A percentile compares a stretch with the other conserved stretches of the same genome.
Evolutionary conservation across 2,329 filamentous ascomycete species (phyloP).

Genomic region (Phaeosphaeriaceae sp.): DNA sequence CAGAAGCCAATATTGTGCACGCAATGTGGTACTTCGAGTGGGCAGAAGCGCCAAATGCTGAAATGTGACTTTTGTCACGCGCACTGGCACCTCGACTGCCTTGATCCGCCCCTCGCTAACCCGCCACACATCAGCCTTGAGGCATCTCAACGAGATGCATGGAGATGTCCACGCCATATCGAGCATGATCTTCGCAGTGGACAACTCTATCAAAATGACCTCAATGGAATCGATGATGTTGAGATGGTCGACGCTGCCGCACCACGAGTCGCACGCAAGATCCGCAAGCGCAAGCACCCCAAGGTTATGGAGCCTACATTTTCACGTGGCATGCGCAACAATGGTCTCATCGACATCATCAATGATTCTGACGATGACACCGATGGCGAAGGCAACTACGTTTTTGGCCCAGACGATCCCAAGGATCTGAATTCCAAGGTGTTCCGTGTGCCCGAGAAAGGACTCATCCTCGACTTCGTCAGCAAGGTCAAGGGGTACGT

Average conservation of each 20-base stretch:
- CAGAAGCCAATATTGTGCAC: conserved; percentile 81
- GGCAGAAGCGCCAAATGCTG: conserved; percentile 75
- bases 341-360: conserved; percentile 56
- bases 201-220: conserved; percentile 40
- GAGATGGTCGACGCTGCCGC: conserved; percentile 39
- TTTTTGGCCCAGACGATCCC: conserved; percentile 52
- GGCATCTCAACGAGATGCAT: conserved; percentile 70
- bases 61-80: conserved; percentile 84
- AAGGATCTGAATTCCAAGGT: conserved; percentile 49
- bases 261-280: conserved; percentile 47
- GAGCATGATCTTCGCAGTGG: conserved; percentile 71
- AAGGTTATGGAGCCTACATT: conserved; percentile 57
- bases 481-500: conserved; percentile 61
- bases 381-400: conserved; percentile 51
- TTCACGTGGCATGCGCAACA: conserved; percentile 67
- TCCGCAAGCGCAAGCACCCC: conserved; percentile 60
- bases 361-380: conserved; percentile 54
- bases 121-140: conserved; percentile 67
- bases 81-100: conserved; percentile 91
- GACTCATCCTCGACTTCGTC: conserved; percentile 67
- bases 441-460: conserved; percentile 55
- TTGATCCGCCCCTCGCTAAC: conserved; percentile 82
- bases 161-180: conserved; percentile 88
- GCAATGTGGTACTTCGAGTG: conserved; percentile 72
- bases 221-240: conserved; percentile 36